Evolutionary conservation across 129 eudicot genomes (phyloP).

Genomic region (Arctium minus): DNA sequence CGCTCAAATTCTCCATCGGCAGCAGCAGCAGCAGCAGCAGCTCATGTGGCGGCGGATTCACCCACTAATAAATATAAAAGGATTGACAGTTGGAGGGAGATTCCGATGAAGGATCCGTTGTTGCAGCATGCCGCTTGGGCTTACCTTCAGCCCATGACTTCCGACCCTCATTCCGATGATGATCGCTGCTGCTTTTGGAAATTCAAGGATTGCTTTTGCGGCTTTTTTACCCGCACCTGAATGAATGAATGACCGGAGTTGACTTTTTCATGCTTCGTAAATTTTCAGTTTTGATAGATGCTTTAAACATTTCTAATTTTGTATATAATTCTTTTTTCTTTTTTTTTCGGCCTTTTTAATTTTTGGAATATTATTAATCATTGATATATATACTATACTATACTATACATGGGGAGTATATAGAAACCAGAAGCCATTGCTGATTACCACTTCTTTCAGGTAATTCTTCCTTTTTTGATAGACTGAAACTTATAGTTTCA

Average conservation of each 20-base stretch:
- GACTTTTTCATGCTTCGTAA: conserved; percentile 17
- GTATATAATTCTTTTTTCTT: background rate
- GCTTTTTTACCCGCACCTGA: conserved; percentile 24
- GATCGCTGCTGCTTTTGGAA: conserved; percentile 14
- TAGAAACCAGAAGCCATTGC: background rate
- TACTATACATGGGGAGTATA: background rate
- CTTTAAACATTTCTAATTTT: background rate
- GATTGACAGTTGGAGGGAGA: conserved; percentile 59
- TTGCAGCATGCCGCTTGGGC: conserved; percentile 75
- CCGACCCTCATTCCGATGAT: conserved; percentile 15
- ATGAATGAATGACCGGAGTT: background rate
- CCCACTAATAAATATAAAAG: conserved; percentile 16
- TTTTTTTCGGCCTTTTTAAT: background rate
- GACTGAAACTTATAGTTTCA: background rate
- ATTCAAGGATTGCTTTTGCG: conserved; percentile 34
- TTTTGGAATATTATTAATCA: background rate
- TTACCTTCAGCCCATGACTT: conserved; percentile 50
- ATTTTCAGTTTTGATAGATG: background rate
- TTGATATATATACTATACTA: background rate
- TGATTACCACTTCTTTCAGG: background rate
- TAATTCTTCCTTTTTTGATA: background rate
- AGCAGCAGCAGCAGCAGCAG: no score
- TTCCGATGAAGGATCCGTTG: conserved; percentile 56
- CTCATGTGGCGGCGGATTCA: conserved; percentile 12
- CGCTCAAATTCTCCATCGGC: conserved; percentile 14